phyloP scores from a whole-genome alignment of 2,329 filamentous ascomycete species.

The Colletotrichum tanaceti region DNA sequence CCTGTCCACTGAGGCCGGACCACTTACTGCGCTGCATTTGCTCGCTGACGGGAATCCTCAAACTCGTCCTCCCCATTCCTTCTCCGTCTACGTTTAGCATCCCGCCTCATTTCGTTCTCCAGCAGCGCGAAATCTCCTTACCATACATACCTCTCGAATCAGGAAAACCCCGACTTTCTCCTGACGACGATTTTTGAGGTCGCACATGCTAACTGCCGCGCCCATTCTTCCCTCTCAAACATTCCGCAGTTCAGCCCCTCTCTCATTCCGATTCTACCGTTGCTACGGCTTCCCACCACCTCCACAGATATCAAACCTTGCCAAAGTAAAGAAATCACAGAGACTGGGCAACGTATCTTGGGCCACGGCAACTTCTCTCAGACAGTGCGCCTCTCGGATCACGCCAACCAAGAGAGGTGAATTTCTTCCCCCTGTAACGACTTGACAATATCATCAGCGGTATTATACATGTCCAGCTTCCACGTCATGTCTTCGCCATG shows the following conservation, averaged over 20 bases:
- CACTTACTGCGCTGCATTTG: constrained; percentile 17
- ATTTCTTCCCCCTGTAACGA: neutral
- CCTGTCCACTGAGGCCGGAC: constrained; percentile 6
- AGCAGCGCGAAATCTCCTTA: constrained; percentile 14
- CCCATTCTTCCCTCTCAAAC: neutral
- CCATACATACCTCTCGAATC: neutral
- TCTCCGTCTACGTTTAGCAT: neutral
- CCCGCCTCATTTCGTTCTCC: neutral
- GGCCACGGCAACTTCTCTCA: neutral
- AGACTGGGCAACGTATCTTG: neutral
- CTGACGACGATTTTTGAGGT: neutral
- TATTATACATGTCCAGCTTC: neutral
- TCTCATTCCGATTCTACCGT: constrained; percentile 13
- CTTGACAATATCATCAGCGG: neutral
- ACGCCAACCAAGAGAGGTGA: neutral
- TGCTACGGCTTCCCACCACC: constrained; percentile 16
- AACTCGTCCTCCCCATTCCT: constrained; percentile 7
- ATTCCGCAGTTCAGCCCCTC: constrained; percentile 15
- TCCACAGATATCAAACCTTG: neutral
- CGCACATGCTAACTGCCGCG: neutral
- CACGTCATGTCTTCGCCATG: constrained; percentile 69
- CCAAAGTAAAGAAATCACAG: neutral
- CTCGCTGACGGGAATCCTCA: constrained; percentile 7
- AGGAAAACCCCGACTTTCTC: neutral
- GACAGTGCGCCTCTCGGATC: neutral